Evolutionary conservation across 169 alveolate genomes (phyloP).

Genomic region (Cryptosporidium parvum): DNA sequence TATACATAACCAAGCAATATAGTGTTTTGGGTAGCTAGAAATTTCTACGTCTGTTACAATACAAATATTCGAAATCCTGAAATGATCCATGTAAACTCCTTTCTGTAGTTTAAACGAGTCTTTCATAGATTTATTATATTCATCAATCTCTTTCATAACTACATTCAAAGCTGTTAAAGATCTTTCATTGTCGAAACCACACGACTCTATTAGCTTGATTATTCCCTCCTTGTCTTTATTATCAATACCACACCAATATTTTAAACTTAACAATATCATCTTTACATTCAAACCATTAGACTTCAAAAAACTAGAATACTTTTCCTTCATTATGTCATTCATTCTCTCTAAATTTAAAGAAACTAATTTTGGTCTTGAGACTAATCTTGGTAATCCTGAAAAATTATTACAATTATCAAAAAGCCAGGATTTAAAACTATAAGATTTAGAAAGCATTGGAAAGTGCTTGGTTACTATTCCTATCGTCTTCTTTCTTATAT

Average conservation of each 20-base stretch:
- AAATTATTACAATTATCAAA: conserved; percentile 24
- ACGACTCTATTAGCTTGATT: conserved; percentile 7
- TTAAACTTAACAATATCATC: neutral
- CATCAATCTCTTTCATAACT: conserved; percentile 25
- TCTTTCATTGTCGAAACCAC: conserved; percentile 44
- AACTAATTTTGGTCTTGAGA: conserved; percentile 45
- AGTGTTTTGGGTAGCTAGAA: conserved; percentile 27
- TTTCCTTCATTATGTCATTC: neutral
- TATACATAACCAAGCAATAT: conserved; percentile 59
- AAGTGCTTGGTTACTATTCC: conserved; percentile 21
- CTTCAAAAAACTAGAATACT: neutral
- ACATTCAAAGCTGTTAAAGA: conserved; percentile 31
- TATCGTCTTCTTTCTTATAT: conserved; percentile 40
- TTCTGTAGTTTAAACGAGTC: neutral
- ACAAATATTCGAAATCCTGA: neutral
- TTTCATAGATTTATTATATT: neutral
- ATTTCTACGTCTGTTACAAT: conserved; percentile 21
- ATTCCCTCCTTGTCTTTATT: conserved; percentile 33
- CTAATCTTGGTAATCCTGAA: conserved; percentile 27
- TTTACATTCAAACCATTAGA: neutral
- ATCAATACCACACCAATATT: conserved; percentile 33
- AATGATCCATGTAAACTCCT: conserved; percentile 33
- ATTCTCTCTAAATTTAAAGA: conserved; percentile 12
- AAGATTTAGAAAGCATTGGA: conserved; percentile 50
- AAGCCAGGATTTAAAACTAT: conserved; percentile 50